These are phyloP conservation scores for Scedosporium dehoogii DNA, from an alignment of 2,329 filamentous ascomycete genomes.

Conservation along the genomic window DNA sequence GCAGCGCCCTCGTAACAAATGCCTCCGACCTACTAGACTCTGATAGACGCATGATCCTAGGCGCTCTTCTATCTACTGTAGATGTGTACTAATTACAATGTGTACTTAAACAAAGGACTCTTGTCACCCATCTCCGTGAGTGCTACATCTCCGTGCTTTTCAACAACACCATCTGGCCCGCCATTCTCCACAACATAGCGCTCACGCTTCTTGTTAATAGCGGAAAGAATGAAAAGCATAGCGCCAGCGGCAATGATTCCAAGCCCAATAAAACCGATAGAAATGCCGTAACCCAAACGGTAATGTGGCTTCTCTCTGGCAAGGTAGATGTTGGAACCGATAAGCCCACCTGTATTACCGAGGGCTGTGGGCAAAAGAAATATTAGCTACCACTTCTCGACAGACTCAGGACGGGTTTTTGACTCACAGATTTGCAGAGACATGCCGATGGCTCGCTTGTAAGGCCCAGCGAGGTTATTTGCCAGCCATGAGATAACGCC, in stretches of 20 bases:
- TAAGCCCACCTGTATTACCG: constrained; percentile 8
- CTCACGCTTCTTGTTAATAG: constrained; percentile 13
- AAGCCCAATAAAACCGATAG: constrained; percentile 5
- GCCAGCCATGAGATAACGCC: constrained; percentile 9
- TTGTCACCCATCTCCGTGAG: constrained; percentile 15
- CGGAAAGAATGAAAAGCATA: constrained; percentile 10
- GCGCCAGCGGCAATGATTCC: constrained; percentile 2
- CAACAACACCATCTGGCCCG: constrained; percentile 8
- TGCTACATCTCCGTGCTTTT: constrained; percentile 13
- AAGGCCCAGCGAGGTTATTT: constrained; percentile 7
- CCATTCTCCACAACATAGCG: constrained; percentile 11
- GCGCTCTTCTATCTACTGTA: no score
- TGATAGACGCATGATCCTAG: no score
- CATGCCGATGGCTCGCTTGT: constrained; percentile 8
- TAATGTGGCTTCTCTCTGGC: constrained; percentile 8
- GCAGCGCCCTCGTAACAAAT: no score
- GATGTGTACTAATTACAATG: constrained; percentile 7
- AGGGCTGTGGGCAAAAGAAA: not conserved
- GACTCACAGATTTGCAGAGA: constrained; percentile 7
- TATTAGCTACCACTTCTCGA: not conserved
- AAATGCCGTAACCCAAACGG: constrained; percentile 7
- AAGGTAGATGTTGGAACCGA: constrained; percentile 8
- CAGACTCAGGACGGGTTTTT: not conserved
- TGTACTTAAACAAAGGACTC: constrained; percentile 17
- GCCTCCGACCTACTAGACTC: no score